Evolutionary conservation across 495 filamentous ascomycete genomes (phyloP).

Genomic region (Penicillium turbatum): DNA sequence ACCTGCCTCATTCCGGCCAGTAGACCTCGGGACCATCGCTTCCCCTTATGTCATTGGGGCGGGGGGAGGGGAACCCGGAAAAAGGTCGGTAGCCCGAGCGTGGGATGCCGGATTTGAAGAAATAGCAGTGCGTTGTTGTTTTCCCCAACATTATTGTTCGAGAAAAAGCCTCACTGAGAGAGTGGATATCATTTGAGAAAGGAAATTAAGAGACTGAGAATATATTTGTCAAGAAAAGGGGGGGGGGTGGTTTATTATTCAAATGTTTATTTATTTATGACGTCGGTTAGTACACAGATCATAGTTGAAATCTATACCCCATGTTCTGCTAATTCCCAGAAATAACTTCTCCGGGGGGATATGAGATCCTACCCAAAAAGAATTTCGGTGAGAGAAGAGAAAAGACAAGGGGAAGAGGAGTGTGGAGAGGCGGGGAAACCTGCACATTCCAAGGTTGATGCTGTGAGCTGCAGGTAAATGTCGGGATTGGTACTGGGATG

Average conservation of each 20-base stretch:
- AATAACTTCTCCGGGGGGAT: neutral
- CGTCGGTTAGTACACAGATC: neutral
- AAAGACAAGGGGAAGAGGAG: neutral
- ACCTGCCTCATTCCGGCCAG: neutral
- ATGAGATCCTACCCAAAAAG: neutral
- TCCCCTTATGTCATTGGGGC: too few relatives aligned
- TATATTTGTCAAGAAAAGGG: constrained; percentile 10
- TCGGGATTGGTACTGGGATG: neutral
- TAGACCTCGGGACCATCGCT: too few relatives aligned
- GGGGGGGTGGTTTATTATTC: too few relatives aligned
- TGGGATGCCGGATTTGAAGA: neutral
- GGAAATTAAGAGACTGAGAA: neutral
- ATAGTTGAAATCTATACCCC: neutral
- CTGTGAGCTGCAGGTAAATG: too few relatives aligned
- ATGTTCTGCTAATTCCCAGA: neutral
- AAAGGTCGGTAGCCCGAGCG: constrained; percentile 1
- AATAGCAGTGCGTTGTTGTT: neutral
- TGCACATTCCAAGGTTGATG: neutral
- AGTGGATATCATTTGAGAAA: neutral
- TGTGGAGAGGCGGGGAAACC: constrained; percentile 9
- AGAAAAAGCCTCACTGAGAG: neutral
- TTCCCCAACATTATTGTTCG: neutral
- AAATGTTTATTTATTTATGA: too few relatives aligned
- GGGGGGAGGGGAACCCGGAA: neutral
- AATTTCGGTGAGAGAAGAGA: constrained; percentile 4